Evolutionary conservation across 2,329 filamentous ascomycete species (phyloP).

Genomic region (Cordyceps sp.): DNA sequence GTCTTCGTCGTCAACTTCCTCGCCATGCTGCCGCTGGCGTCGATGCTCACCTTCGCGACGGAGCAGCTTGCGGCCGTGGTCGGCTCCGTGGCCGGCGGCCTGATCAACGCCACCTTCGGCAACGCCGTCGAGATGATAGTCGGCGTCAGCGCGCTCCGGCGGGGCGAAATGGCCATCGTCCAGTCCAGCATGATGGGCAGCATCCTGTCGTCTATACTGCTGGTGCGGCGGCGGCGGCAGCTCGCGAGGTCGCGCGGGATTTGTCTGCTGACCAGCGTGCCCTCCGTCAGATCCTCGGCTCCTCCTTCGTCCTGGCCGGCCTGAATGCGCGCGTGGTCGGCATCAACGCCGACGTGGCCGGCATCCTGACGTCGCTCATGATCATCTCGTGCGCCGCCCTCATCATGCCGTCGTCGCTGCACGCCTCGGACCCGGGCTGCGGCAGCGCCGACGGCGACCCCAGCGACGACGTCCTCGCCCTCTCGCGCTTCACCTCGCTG

Average conservation of each 20-base stretch:
- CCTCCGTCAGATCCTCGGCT: too few species aligned
- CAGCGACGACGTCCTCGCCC: constrained; percentile 48
- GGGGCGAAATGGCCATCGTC: constrained; percentile 86
- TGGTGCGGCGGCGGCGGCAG: too few species aligned
- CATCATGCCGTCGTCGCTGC: too few species aligned
- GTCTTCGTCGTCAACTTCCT: constrained; percentile 69
- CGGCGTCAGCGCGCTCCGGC: constrained; percentile 74
- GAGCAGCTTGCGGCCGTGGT: constrained; percentile 59
- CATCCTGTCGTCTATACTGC: constrained; percentile 83
- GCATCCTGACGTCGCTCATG: too few species aligned
- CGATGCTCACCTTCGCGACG: constrained; percentile 60
- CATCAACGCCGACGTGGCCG: too few species aligned
- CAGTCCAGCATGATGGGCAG: constrained; percentile 95
- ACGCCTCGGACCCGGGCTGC: too few species aligned
- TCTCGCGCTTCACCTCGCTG: constrained; percentile 62
- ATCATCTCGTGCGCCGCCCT: too few species aligned
- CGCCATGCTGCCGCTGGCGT: constrained; percentile 61
- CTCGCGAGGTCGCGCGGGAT: too few species aligned
- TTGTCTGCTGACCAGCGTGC: too few species aligned
- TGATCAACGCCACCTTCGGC: constrained; percentile 63
- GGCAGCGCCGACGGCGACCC: too few species aligned
- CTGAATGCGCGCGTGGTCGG: too few species aligned
- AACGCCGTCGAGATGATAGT: constrained; percentile 74
- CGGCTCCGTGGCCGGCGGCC: constrained; percentile 56
- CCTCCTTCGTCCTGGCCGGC: too few species aligned